A percentile compares a stretch with the other conserved stretches of the same genome.
Conservation (phyloP, 345 rosid genomes). For the Cardamine occulta region DNA sequence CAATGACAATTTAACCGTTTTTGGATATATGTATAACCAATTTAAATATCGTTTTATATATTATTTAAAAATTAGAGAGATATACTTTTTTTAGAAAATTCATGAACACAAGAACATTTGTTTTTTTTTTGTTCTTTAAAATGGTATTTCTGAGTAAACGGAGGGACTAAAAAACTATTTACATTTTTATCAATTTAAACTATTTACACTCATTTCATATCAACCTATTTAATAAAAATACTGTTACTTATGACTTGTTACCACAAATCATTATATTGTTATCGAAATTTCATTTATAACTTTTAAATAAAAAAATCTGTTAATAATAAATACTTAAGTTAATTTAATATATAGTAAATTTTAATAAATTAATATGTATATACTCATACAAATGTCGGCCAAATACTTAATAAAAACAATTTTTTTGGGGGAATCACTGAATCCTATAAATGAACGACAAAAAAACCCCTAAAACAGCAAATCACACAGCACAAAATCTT, state of each 20-base stretch:
- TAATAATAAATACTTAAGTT: not conserved
- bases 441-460: slow-evolving; percentile 1
- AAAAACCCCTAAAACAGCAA: slow-evolving; percentile 1
- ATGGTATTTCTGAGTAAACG: not conserved
- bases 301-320: not conserved
- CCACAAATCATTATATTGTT: not conserved
- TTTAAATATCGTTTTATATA: not conserved
- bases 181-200: too few relatives aligned
- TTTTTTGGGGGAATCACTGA: not conserved
- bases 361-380: not conserved
- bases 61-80: not conserved
- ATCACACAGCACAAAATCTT: slow-evolving; percentile 28
- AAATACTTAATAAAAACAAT: slow-evolving; percentile 10
- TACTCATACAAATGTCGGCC: not conserved
- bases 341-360: not conserved
- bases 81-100: not conserved
- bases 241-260: not conserved
- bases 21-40: not conserved
- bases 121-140: not conserved
- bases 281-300: not conserved
- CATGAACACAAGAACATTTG: not conserved
- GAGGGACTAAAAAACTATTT: not conserved
- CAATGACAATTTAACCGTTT: not conserved
- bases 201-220: not conserved
- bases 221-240: not conserved